A percentile compares a stretch with the other conserved stretches of the same genome.
Conservation (phyloP, 768 basidiomycete species). For the Boletus subcaerulescens region DNA sequence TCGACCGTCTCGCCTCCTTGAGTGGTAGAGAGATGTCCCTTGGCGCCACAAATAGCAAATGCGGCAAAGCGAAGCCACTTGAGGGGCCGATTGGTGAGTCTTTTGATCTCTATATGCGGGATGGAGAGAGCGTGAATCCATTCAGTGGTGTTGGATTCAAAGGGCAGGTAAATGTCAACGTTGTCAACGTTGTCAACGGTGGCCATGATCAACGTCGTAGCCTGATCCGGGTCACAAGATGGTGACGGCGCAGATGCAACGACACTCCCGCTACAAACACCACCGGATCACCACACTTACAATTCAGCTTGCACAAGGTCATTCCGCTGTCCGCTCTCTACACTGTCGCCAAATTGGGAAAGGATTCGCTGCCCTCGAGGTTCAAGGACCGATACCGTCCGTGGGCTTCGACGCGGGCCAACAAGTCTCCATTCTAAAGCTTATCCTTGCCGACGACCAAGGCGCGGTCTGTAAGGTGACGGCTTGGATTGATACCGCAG, state of each 20-base stretch:
- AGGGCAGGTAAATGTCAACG: too few relatives aligned
- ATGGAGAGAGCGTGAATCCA: too few relatives aligned
- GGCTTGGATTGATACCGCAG: constrained; percentile 76
- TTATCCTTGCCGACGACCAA: constrained; percentile 73
- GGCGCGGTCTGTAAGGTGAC: constrained; percentile 68
- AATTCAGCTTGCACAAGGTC: constrained; percentile 66
- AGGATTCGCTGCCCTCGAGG: constrained; percentile 62
- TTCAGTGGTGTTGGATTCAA: too few relatives aligned
- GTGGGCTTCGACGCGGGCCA: constrained; percentile 65
- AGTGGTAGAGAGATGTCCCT: too few relatives aligned
- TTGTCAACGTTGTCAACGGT: too few relatives aligned
- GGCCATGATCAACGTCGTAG: too few relatives aligned
- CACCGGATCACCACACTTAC: constrained; percentile 43
- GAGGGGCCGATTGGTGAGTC: too few relatives aligned
- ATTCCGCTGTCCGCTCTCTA: constrained; percentile 45
- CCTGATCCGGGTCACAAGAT: constrained; percentile 7
- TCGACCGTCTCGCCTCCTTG: too few relatives aligned
- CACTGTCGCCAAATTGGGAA: constrained; percentile 29
- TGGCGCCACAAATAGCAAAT: too few relatives aligned
- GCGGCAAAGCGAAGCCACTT: too few relatives aligned
- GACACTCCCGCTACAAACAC: constrained; percentile 11
- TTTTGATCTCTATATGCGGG: too few relatives aligned
- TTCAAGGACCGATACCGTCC: constrained; percentile 74
- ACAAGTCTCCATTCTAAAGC: constrained; percentile 62
- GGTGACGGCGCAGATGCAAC: constrained; percentile 10